Conservation (phyloP, 306 rosid genomes). For the Dryas drummondii region DNA sequence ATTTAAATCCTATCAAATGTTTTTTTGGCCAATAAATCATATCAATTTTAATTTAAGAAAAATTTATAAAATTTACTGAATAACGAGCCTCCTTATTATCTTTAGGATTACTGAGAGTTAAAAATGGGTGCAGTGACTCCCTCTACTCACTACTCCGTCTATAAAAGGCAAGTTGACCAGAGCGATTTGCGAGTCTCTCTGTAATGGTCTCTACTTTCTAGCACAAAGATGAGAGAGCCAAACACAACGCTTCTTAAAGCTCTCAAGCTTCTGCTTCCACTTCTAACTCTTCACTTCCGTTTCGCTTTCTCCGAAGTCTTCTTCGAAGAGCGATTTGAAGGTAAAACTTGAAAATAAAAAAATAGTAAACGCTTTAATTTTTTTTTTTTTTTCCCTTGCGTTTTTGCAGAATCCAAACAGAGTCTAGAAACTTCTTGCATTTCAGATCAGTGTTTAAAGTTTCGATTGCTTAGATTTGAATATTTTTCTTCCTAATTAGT, state of each 20-base stretch:
- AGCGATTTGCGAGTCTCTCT: neutral
- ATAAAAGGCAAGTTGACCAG: neutral
- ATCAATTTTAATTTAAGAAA: too few relatives aligned
- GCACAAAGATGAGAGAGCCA: slow-evolving; percentile 14
- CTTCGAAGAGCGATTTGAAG: slow-evolving; percentile 65
- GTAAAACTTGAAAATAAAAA: slow-evolving; percentile 16
- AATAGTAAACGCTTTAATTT: neutral
- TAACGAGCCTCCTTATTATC: too few relatives aligned
- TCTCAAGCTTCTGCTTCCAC: slow-evolving; percentile 17
- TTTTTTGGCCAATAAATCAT: too few relatives aligned
- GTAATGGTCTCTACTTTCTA: neutral
- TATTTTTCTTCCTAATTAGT: neutral
- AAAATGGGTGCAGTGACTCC: neutral
- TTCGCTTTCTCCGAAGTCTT: slow-evolving; percentile 44
- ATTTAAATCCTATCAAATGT: too few relatives aligned
- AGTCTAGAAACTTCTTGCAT: neutral
- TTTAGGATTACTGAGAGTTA: too few relatives aligned
- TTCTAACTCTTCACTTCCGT: slow-evolving; percentile 19
- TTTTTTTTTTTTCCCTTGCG: neutral
- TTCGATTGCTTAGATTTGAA: slow-evolving; percentile 6
- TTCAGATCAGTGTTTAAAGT: slow-evolving; percentile 1
- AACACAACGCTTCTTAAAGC: slow-evolving; percentile 3
- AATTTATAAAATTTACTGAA: too few relatives aligned
- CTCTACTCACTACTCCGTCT: neutral
- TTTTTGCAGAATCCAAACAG: slow-evolving; percentile 11